phyloP scores from a whole-genome alignment of 176 grass and related monocot genomes.

The Oryza rufipogon region DNA sequence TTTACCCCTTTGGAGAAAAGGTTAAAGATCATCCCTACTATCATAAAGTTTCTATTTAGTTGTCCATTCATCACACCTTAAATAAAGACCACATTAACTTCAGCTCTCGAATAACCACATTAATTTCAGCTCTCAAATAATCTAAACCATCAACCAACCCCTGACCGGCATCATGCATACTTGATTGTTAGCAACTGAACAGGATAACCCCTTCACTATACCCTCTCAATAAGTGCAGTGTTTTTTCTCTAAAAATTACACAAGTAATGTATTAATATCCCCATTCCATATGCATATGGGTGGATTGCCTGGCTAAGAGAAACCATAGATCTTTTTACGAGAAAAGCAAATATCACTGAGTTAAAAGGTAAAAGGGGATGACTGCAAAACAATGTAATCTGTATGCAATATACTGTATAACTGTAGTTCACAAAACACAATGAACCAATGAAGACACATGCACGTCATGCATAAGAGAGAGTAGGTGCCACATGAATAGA shows the following conservation, averaged over 20 bases:
- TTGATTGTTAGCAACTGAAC: not conserved
- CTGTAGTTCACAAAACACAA: not conserved
- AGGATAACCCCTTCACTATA: not conserved
- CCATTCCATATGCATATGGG: not conserved
- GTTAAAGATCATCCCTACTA: not conserved
- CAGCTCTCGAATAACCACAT: no score
- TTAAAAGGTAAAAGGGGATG: not conserved
- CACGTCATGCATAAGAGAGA: not conserved
- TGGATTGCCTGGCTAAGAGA: not conserved
- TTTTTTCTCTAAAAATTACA: not conserved
- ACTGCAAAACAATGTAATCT: not conserved
- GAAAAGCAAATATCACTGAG: not conserved
- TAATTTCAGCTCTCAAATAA: not conserved
- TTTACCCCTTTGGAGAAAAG: not conserved
- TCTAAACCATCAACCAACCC: not conserved
- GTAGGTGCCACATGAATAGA: constrained; percentile 12
- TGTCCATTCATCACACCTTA: not conserved
- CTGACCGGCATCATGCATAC: not conserved
- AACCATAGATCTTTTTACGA: not conserved
- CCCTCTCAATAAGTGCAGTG: not conserved
- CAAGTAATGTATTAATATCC: not conserved
- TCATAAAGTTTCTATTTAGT: not conserved
- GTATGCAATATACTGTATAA: not conserved
- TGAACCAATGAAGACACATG: not conserved
- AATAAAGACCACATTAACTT: not conserved